phyloP scores from a whole-genome alignment of 2,329 filamentous ascomycete species.

The Aspergillus sp. region DNA sequence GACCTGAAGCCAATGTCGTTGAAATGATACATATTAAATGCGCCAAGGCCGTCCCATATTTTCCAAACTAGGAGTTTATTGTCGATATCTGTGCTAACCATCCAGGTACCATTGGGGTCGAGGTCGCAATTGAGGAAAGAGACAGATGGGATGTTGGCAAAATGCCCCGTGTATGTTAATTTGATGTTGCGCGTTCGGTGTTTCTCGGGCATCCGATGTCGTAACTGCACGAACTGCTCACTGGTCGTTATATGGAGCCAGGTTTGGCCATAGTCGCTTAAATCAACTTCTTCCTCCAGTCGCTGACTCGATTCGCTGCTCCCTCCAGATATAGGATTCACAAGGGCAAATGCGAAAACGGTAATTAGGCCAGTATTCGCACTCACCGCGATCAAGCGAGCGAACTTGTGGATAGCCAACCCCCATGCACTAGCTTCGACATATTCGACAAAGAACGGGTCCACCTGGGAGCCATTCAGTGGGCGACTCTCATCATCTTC shows the following conservation, averaged over 20 bases:
- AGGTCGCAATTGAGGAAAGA: constrained; percentile 59
- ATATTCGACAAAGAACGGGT: constrained; percentile 70
- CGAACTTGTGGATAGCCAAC: constrained; percentile 73
- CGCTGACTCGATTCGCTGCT: constrained; percentile 14
- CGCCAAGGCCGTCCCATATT: constrained; percentile 40
- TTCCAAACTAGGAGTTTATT: constrained; percentile 53
- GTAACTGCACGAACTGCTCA: constrained; percentile 28
- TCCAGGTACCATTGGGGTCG: constrained; percentile 56
- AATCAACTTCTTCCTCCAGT: constrained; percentile 18
- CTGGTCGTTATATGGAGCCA: constrained; percentile 33
- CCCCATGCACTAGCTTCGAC: constrained; percentile 86
- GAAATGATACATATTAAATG: constrained; percentile 29
- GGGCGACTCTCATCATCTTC: constrained; percentile 21
- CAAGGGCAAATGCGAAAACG: constrained; percentile 60
- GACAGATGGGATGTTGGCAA: constrained; percentile 57
- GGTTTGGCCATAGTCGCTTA: constrained; percentile 25
- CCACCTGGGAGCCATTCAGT: constrained; percentile 35
- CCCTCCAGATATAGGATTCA: constrained; percentile 29
- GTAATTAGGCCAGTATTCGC: constrained; percentile 66
- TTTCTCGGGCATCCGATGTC: constrained; percentile 26
- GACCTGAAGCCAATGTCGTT: constrained; percentile 27
- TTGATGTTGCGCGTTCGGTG: constrained; percentile 44
- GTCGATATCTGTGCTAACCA: constrained; percentile 58
- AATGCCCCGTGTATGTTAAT: constrained; percentile 43
- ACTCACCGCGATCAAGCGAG: constrained; percentile 82